These are phyloP conservation scores for Leishmania major DNA, from an alignment of 208 protist species.

Conservation along the genomic window DNA sequence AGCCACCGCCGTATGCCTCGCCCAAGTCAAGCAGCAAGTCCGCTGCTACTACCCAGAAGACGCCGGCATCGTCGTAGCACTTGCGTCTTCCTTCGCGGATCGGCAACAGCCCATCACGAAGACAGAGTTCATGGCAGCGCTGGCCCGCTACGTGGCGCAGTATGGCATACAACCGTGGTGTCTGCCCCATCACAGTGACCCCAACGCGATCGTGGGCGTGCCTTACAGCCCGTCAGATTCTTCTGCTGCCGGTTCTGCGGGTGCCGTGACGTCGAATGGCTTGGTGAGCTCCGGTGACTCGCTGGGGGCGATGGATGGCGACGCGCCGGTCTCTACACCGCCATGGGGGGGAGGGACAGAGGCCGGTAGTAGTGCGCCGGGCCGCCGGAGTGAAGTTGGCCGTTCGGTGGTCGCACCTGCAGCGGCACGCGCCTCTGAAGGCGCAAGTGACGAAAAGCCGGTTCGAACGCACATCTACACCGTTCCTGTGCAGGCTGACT, in stretches of 20 bases:
- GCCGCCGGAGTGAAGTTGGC: not conserved
- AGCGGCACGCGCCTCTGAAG: not conserved
- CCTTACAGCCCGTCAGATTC: not conserved
- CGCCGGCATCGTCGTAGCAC: conserved; percentile 51
- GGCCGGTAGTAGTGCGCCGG: not conserved
- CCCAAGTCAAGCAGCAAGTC: conserved; percentile 56
- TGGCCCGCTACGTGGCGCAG: conserved; percentile 45
- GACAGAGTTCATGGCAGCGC: conserved; percentile 56
- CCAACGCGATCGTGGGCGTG: not conserved
- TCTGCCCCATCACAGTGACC: conserved; percentile 10
- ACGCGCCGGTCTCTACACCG: not conserved
- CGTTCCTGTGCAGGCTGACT: not conserved
- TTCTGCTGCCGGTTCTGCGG: not conserved
- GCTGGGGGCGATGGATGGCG: not conserved
- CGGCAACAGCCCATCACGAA: conserved; percentile 42
- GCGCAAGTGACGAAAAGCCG: not conserved
- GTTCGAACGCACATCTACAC: conserved; percentile 20
- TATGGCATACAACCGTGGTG: conserved; percentile 66
- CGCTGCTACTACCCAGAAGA: conserved; percentile 65
- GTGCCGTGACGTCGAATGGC: not conserved
- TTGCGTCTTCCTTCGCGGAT: conserved; percentile 13
- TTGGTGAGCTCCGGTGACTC: not conserved
- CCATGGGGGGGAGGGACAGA: not conserved
- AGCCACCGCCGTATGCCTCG: conserved; percentile 32
- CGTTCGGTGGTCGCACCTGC: too few species aligned